phyloP scores from a whole-genome alignment of 768 basidiomycete genomes.

The Suillus plorans region DNA sequence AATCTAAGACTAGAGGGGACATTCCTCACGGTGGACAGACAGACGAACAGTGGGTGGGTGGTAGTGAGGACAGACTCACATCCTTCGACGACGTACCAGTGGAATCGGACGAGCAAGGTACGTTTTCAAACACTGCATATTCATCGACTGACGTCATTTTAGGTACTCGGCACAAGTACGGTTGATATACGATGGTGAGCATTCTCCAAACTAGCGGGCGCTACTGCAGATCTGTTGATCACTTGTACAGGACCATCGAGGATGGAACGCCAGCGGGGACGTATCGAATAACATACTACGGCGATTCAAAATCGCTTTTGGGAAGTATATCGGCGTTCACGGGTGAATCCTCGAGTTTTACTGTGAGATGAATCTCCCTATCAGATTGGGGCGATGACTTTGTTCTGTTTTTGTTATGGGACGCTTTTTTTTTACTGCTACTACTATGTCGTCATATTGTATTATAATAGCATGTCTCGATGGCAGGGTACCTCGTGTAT shows the following conservation, averaged over 20 bases:
- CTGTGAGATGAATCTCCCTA: constrained; percentile 31
- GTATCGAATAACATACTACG: constrained; percentile 71
- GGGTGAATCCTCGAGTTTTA: constrained; percentile 63
- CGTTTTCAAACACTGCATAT: constrained; percentile 19
- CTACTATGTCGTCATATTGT: neutral
- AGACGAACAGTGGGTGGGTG: constrained; percentile 49
- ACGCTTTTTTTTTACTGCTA: neutral
- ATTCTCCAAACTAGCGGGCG: too few relatives aligned
- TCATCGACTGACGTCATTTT: neutral
- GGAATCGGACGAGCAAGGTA: constrained; percentile 58
- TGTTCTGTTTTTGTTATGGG: neutral
- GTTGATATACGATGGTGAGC: constrained; percentile 65
- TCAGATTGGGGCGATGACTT: neutral
- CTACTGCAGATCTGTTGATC: neutral
- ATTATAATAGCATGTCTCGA: neutral
- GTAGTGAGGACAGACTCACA: constrained; percentile 73
- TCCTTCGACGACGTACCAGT: constrained; percentile 69
- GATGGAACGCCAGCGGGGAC: constrained; percentile 62
- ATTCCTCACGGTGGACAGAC: constrained; percentile 65
- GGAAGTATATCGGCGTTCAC: constrained; percentile 65
- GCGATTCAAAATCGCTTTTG: constrained; percentile 70
- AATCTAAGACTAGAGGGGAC: constrained; percentile 74
- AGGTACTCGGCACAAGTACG: constrained; percentile 61
- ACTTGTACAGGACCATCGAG: constrained; percentile 57
- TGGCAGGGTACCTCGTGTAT: neutral